Conservation (phyloP, 2,329 filamentous ascomycete genomes). For the Fusarium pseudograminearum region DNA sequence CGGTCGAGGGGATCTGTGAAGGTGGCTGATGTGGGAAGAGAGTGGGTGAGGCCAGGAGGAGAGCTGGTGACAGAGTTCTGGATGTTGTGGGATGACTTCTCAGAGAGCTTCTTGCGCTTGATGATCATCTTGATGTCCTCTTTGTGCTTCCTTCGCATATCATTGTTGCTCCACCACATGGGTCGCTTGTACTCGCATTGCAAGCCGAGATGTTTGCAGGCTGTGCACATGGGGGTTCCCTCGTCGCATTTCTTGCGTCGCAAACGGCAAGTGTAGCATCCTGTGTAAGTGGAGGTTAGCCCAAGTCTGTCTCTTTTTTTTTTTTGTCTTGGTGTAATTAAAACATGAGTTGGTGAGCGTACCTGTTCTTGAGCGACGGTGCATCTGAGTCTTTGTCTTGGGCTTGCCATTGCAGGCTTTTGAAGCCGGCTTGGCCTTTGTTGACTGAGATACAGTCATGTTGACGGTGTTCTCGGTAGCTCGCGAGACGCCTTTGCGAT, state of each 20-base stretch:
- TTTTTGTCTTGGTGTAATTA: background rate
- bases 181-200: constrained; percentile 96
- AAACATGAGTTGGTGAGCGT: constrained; percentile 59
- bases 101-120: constrained; percentile 93
- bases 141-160: constrained; percentile 86
- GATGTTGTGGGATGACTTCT: constrained; percentile 77
- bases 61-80: constrained; percentile 69
- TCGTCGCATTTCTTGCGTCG: constrained; percentile 78
- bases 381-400: constrained; percentile 86
- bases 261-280: constrained; percentile 76
- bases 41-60: constrained; percentile 83
- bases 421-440: constrained; percentile 69
- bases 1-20: constrained; percentile 80
- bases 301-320: background rate
- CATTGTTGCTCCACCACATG: constrained; percentile 96
- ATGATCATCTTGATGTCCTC: constrained; percentile 97
- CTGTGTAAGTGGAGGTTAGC: constrained; percentile 52
- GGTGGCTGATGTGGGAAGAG: constrained; percentile 82
- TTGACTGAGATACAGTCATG: constrained; percentile 71
- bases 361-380: constrained; percentile 95
- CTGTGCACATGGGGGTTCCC: constrained; percentile 70
- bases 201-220: constrained; percentile 80
- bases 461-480: constrained; percentile 61
- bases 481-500: constrained; percentile 63
- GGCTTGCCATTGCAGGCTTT: constrained; percentile 66